These are phyloP conservation scores for Reutealis trisperma DNA, from an alignment of 345 rosid species.

Conservation along the genomic window DNA sequence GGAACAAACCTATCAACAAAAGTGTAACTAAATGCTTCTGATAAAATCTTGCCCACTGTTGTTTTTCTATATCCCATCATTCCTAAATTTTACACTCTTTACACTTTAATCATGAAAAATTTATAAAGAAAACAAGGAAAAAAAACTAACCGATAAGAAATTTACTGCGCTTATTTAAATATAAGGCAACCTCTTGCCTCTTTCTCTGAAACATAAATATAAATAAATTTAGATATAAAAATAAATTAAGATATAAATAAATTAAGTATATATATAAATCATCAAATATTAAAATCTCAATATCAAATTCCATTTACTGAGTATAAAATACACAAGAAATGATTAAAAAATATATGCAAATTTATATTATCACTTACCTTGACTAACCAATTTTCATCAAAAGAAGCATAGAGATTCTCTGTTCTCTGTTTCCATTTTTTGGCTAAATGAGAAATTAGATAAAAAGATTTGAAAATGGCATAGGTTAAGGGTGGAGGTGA, in stretches of 20 bases:
- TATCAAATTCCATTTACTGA: too few relatives aligned
- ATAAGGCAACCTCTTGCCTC: slow-evolving; percentile 30
- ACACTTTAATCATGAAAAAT: not conserved
- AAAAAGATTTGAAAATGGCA: too few relatives aligned
- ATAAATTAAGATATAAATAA: too few relatives aligned
- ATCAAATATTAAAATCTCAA: too few relatives aligned
- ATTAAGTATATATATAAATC: too few relatives aligned
- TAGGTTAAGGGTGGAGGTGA: too few relatives aligned
- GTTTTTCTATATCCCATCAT: slow-evolving; percentile 63
- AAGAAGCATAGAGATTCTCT: slow-evolving; percentile 24
- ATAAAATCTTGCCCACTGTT: slow-evolving; percentile 47
- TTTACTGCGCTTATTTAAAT: slow-evolving; percentile 36
- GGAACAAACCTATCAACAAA: slow-evolving; percentile 50
- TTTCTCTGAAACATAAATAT: slow-evolving; percentile 31
- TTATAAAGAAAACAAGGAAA: not conserved
- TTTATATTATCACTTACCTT: slow-evolving; percentile 27
- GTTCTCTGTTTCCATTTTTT: too few relatives aligned
- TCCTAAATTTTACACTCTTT: slow-evolving; percentile 28
- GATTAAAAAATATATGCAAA: not conserved
- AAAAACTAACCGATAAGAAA: slow-evolving; percentile 52
- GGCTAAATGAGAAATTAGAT: too few relatives aligned
- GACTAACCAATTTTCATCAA: slow-evolving; percentile 31
- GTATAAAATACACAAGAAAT: not conserved
- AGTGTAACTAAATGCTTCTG: slow-evolving; percentile 41
- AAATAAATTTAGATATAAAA: too few relatives aligned